phyloP scores from a whole-genome alignment of 805 yeast species.

The Kuraishia ogatae region DNA sequence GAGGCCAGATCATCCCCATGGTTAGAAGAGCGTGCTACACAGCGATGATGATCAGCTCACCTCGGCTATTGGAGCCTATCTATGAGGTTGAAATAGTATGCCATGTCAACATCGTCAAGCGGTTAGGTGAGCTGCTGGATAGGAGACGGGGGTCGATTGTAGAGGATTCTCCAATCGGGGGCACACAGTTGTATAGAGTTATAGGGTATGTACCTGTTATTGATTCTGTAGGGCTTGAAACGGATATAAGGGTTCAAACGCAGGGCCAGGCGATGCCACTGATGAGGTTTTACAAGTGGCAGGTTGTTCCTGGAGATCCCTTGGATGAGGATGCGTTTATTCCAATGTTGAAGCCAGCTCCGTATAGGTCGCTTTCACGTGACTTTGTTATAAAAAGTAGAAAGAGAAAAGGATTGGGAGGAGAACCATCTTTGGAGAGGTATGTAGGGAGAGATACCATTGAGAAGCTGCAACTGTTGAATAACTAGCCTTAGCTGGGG shows the following conservation, averaged over 20 bases:
- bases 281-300: constrained; percentile 64
- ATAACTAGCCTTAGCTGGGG: no score
- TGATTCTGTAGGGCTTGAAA: constrained; percentile 83
- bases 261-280: constrained; percentile 73
- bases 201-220: constrained; percentile 74
- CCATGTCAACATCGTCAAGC: constrained; percentile 24
- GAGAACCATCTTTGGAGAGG: constrained; percentile 58
- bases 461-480: constrained; percentile 29
- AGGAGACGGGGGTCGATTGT: constrained; percentile 63
- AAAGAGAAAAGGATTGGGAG: constrained; percentile 75
- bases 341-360: constrained; percentile 72
- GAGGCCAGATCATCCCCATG: constrained; percentile 75
- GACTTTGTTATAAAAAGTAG: constrained; percentile 88
- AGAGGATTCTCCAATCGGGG: constrained; percentile 49
- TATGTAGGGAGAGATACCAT: constrained; percentile 59
- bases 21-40: constrained; percentile 78
- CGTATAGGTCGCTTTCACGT: constrained; percentile 60
- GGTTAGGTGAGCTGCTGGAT: constrained; percentile 29
- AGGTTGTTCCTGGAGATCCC: constrained; percentile 85
- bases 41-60: constrained; percentile 69
- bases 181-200: constrained; percentile 57
- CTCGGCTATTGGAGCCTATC: constrained; percentile 76
- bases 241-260: constrained; percentile 71
- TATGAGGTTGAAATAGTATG: constrained; percentile 55
- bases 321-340: constrained; percentile 55